phyloP scores from a whole-genome alignment of 306 rosid genomes.

The Hippophae gyantsensis region DNA sequence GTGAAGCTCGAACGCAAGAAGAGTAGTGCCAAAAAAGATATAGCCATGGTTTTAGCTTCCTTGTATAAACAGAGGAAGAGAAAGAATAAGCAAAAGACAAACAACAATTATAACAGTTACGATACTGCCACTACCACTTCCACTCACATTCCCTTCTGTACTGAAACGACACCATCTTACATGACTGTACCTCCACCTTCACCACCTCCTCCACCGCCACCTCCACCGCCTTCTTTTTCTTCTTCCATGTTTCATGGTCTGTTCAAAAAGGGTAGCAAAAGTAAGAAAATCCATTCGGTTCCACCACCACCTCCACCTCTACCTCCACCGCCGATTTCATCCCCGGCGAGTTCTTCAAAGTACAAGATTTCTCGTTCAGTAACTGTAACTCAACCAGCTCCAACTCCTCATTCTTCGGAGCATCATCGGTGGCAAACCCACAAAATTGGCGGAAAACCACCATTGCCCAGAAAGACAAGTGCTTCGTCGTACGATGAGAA shows the following conservation, averaged over 20 bases:
- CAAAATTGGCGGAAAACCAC: constrained; percentile 32
- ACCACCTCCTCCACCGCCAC: constrained; percentile 37
- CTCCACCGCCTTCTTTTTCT: constrained; percentile 55
- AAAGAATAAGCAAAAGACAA: constrained; percentile 39
- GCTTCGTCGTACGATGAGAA: constrained; percentile 12
- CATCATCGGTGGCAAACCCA: constrained; percentile 10
- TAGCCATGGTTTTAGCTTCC: constrained; percentile 55
- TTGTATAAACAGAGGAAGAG: constrained; percentile 50
- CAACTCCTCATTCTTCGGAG: constrained; percentile 17
- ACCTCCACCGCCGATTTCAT: constrained; percentile 22
- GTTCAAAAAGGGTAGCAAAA: constrained; percentile 49
- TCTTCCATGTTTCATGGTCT: constrained; percentile 56
- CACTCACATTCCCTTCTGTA: not conserved
- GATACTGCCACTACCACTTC: constrained; percentile 12
- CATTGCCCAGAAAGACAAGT: constrained; percentile 39
- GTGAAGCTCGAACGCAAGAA: constrained; percentile 26
- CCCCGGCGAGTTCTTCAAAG: constrained; percentile 31
- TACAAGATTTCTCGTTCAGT: constrained; percentile 9
- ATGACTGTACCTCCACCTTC: constrained; percentile 2
- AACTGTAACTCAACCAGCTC: constrained; percentile 22
- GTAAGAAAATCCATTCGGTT: constrained; percentile 54
- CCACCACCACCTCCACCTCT: constrained; percentile 36
- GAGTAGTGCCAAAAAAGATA: constrained; percentile 39
- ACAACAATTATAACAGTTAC: constrained; percentile 10
- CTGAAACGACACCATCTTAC: constrained; percentile 14